Evolutionary conservation across 352 stramenopile species (phyloP), one percentile per base, ranked within the genome.

Genomic region (Albugo candida): DNA sequence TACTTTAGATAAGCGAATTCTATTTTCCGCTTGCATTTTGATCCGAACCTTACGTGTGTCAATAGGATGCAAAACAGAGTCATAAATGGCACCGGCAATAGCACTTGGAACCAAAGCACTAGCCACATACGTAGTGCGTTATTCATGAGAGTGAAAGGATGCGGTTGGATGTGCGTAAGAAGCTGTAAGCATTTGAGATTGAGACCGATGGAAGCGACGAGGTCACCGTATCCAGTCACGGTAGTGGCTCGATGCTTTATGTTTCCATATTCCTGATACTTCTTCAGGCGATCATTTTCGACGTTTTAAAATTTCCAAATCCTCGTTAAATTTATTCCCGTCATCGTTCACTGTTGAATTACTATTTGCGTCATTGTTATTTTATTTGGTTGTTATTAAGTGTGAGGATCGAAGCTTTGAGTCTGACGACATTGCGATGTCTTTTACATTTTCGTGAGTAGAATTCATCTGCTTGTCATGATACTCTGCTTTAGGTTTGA

Each of bases 41-140:
- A 85, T 83, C 38, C 76, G 76, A 38, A 86, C 48, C 53, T 85
- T 89, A 49, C 86, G 76, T 16, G 80, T 79, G 48, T 89, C 76
- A 36, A 89, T 55, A 20, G 76, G 76, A 38, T 86, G 72, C 45
- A 84, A 55, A 52, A 85, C 62, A 38, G 69, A 81, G 53, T 89
- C 76, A 13, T 72, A 69, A 24, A 84, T 69, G 35, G 83, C 60
- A 21, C 76, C 76, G 0, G 76, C 72, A 14, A 84, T 63, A 1
- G 73, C 74, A 16, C 76, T 73, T 0, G 76, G 82, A 40, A 73
- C 70, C 43, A 87, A 59, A 10, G 38, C 17, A 43, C 17, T 43
- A 2, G 38, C 38, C 8, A 43, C 8, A 2, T 3, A 43, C 3
- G 38, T 10, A 8, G 24, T 31, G 8, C 3, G 24, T 3, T 10